A percentile compares a stretch with the other conserved stretches of the same genome.
Evolutionary conservation across 257 asterid genomes (phyloP).

Genomic region (Solanum dulcamara): DNA sequence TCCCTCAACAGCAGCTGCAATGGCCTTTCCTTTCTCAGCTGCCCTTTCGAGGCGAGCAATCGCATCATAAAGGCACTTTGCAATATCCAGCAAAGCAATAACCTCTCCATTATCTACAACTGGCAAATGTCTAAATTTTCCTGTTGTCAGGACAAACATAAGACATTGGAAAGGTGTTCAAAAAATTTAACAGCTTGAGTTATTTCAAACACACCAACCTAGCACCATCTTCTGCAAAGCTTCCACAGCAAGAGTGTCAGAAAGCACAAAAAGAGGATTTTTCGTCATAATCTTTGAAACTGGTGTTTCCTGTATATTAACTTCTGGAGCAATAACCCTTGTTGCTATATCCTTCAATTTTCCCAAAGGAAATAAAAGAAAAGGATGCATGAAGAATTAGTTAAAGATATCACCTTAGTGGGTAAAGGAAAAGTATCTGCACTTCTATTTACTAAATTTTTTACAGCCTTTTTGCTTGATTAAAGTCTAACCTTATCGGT

Average conservation of each 20-base stretch:
- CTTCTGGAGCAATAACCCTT: slow-evolving; percentile 77
- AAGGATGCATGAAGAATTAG: not conserved
- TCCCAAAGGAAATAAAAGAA: not conserved
- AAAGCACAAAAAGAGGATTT: slow-evolving; percentile 89
- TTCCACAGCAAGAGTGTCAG: slow-evolving; percentile 98
- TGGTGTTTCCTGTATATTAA: slow-evolving; percentile 70
- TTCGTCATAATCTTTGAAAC: slow-evolving; percentile 93
- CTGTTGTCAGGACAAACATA: slow-evolving; percentile 22
- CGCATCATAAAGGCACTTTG: slow-evolving; percentile 63
- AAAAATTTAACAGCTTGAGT: not conserved
- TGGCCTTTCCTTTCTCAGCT: slow-evolving; percentile 15
- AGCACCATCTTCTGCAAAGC: slow-evolving; percentile 99
- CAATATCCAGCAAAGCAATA: slow-evolving; percentile 86
- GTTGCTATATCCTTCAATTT: slow-evolving; percentile 65
- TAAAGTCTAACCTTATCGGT: slow-evolving; percentile 68
- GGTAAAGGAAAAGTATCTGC: not conserved
- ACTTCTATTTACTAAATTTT: not conserved
- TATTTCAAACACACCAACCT: slow-evolving; percentile 31
- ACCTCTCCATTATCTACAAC: slow-evolving; percentile 98
- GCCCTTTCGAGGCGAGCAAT: slow-evolving; percentile 13
- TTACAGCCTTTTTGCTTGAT: not conserved
- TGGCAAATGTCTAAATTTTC: slow-evolving; percentile 93
- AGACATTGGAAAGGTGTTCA: not conserved
- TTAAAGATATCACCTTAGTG: not conserved
- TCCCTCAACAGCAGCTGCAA: slow-evolving; percentile 12